A percentile compares a stretch with the other conserved stretches of the same genome.
Evolutionary conservation across 2,329 filamentous ascomycete species (phyloP).

Genomic region (Emergomyces pasteurianus): DNA sequence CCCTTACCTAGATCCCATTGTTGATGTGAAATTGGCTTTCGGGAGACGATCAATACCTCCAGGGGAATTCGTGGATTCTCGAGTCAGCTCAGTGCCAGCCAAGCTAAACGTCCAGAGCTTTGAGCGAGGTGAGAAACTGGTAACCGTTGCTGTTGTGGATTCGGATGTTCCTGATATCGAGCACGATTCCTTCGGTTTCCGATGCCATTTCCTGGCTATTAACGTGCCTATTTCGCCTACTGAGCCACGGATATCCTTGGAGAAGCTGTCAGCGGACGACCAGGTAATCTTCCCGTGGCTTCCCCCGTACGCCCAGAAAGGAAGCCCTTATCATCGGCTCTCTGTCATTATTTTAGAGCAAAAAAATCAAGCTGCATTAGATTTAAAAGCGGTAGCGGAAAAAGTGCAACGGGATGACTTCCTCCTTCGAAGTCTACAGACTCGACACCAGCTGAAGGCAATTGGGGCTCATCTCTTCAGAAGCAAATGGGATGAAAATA

Average conservation of each 20-base stretch:
- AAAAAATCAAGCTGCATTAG: slow-evolving; percentile 46
- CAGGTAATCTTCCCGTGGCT: slow-evolving; percentile 72
- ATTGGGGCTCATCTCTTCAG: slow-evolving; percentile 84
- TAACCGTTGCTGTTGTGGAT: slow-evolving; percentile 78
- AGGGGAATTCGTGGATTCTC: slow-evolving; percentile 66
- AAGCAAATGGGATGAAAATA: slow-evolving; percentile 78
- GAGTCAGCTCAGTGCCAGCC: slow-evolving; percentile 59
- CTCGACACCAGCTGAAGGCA: slow-evolving; percentile 55
- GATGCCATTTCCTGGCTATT: slow-evolving; percentile 77
- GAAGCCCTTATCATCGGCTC: slow-evolving; percentile 80
- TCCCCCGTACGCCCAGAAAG: slow-evolving; percentile 78
- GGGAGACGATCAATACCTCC: slow-evolving; percentile 56
- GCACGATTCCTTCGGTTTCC: slow-evolving; percentile 61
- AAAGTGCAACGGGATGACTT: slow-evolving; percentile 52
- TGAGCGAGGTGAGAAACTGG: slow-evolving; percentile 64
- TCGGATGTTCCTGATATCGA: slow-evolving; percentile 75
- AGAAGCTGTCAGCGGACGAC: slow-evolving; percentile 44
- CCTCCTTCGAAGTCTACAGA: slow-evolving; percentile 60
- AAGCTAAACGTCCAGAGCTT: slow-evolving; percentile 77
- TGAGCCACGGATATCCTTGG: slow-evolving; percentile 52
- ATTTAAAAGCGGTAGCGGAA: slow-evolving; percentile 44
- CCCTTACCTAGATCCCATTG: slow-evolving; percentile 61
- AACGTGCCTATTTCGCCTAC: slow-evolving; percentile 56
- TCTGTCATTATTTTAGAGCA: slow-evolving; percentile 78
- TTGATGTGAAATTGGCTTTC: slow-evolving; percentile 76